These are phyloP conservation scores for Trichoderma gracile DNA, from an alignment of 2,329 filamentous ascomycete genomes.

Conservation along the genomic window DNA sequence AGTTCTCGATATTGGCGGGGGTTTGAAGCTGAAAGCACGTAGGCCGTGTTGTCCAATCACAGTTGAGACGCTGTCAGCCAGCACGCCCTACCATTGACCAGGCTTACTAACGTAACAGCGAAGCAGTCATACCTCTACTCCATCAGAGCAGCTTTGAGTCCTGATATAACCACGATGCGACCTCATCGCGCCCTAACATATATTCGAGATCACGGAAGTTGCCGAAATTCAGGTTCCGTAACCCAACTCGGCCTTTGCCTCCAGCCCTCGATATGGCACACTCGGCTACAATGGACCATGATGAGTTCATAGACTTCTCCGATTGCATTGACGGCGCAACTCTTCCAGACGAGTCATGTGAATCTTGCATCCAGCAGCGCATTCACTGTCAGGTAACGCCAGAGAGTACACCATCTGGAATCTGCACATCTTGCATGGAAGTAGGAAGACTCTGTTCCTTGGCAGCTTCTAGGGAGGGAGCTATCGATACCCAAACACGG, in stretches of 20 bases:
- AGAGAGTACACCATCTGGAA: neutral
- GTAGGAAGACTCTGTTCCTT: neutral
- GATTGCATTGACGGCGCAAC: neutral
- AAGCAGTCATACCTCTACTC: too few species aligned
- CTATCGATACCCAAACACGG: neutral
- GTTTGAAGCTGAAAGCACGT: neutral
- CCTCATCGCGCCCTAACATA: neutral
- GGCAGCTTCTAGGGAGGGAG: neutral
- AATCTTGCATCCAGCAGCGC: neutral
- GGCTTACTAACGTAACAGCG: neutral
- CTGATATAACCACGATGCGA: neutral
- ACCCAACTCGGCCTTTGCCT: neutral
- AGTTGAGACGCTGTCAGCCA: neutral
- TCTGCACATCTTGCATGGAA: neutral
- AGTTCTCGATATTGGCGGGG: neutral
- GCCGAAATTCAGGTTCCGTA: neutral
- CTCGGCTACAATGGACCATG: neutral
- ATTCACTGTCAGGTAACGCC: neutral
- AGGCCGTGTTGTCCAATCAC: neutral
- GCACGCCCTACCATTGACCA: constrained; percentile 12
- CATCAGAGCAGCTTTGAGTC: too few species aligned
- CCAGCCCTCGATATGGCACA: neutral
- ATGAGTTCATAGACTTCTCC: neutral
- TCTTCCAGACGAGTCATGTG: neutral
- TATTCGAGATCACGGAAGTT: neutral